A percentile compares a stretch with the other conserved stretches of the same genome.
phyloP scores from a whole-genome alignment of 768 basidiomycete species.

The Tubosaeta brunneosetosa region DNA sequence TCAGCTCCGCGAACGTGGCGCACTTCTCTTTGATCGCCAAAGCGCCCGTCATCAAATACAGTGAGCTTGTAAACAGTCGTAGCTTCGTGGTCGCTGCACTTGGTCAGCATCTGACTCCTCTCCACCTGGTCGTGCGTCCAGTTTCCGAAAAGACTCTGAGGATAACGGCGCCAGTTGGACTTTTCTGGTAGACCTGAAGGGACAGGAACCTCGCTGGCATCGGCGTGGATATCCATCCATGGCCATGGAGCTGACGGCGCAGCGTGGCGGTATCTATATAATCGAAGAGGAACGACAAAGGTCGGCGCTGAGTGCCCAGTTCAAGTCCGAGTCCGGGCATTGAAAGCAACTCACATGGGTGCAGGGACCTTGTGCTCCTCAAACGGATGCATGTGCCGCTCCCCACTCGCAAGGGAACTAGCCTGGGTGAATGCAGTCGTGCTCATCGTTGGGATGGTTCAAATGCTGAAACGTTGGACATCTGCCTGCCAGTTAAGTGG shows the following conservation, averaged over 20 bases:
- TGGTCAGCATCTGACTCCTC: constrained; percentile 32
- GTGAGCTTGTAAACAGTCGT: constrained; percentile 20
- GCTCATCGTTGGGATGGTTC: constrained; percentile 6
- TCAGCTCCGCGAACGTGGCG: constrained; percentile 15
- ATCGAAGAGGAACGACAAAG: background rate
- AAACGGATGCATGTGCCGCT: background rate
- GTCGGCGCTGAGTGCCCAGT: background rate
- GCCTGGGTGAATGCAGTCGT: background rate
- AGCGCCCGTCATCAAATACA: constrained; percentile 15
- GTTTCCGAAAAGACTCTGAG: constrained; percentile 48
- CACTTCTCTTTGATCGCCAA: constrained; percentile 11
- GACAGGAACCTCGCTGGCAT: background rate
- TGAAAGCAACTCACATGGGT: constrained; percentile 17
- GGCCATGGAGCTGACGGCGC: constrained; percentile 39
- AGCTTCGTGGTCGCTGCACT: constrained; percentile 9
- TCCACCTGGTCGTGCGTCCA: constrained; percentile 46
- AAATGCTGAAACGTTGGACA: background rate
- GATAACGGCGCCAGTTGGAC: constrained; percentile 38
- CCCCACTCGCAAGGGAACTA: background rate
- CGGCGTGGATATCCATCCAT: constrained; percentile 30
- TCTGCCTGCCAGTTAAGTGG: background rate
- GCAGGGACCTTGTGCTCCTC: constrained; percentile 12
- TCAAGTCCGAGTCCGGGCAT: background rate
- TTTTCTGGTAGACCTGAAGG: background rate
- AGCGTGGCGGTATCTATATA: constrained; percentile 30